Percentiles rank a stretch among this genome's conserved stretches.
Evolutionary conservation across 2,329 filamentous ascomycete species (phyloP).

Genomic region (Diaporthe ampelina): DNA sequence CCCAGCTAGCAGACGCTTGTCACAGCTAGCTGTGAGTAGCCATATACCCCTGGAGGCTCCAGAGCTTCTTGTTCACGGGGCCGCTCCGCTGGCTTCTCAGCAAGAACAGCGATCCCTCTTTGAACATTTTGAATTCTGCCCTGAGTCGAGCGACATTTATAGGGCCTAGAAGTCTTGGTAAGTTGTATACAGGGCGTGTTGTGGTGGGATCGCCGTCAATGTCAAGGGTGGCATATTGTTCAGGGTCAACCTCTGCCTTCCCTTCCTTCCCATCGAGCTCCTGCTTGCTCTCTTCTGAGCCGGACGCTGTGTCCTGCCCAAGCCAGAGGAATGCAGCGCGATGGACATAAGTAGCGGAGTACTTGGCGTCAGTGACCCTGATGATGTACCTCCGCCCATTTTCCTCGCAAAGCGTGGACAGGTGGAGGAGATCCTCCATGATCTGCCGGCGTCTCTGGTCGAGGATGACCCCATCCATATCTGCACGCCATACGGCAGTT

Average conservation of each 20-base stretch:
- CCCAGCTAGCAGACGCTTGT: neutral
- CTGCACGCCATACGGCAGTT: constrained; percentile 60
- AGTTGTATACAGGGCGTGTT: constrained; percentile 65
- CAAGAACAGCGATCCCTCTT: constrained; percentile 57
- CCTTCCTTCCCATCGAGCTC: neutral
- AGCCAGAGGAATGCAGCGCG: constrained; percentile 64
- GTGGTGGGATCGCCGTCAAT: constrained; percentile 52
- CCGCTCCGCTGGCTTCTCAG: constrained; percentile 58
- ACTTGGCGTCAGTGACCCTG: constrained; percentile 60
- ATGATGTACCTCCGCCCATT: constrained; percentile 56
- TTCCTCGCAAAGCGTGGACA: constrained; percentile 50
- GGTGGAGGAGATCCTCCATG: constrained; percentile 60
- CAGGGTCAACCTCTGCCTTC: constrained; percentile 42
- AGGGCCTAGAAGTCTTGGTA: constrained; percentile 64
- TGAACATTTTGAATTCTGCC: constrained; percentile 51
- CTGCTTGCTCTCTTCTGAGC: neutral
- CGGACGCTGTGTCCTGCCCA: constrained; percentile 25
- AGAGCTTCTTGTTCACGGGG: constrained; percentile 64
- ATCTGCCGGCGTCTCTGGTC: constrained; percentile 63
- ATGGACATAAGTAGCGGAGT: constrained; percentile 55
- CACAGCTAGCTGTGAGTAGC: constrained; percentile 32
- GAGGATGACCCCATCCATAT: constrained; percentile 70
- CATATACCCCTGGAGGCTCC: constrained; percentile 72
- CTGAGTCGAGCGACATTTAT: constrained; percentile 58
- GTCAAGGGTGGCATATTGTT: constrained; percentile 62